Evolutionary conservation across 2,329 filamentous ascomycete genomes (phyloP), one percentile per base, ranked within the genome.

Genomic region (Raffaelea albimanens): DNA sequence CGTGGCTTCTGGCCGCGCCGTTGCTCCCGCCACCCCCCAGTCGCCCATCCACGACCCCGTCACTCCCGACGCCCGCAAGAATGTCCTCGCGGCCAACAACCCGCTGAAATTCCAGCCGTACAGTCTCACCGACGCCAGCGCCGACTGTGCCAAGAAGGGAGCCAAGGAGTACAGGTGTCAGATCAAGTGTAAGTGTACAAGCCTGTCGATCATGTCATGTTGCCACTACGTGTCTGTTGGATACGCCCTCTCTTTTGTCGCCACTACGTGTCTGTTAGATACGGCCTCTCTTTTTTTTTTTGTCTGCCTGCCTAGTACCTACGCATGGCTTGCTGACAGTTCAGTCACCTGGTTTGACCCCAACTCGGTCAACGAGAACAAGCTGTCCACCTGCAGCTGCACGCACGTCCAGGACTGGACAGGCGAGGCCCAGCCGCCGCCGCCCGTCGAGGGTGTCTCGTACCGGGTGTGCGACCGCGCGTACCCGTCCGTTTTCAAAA

Each of bases 321-420:
- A 10, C 34, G 2, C 18, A 13, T 19, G 44, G n/a, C 18, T 48
- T 16, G 25, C 20, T 19, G 5, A 20, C 16, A 20, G 7, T 5
- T 40, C 22, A 61, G 58, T 59, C 49, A 40, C 55, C 40, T 59
- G 57, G 58, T 54, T 53, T 40, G 59, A 61, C 49, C 59, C 58
- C 33, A 61, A 61, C 52, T 59, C 59, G 3, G 57, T 57, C 38
- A 43, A 40, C 21, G 50, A 60, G 40, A 61, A 61, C 54, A 52
- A 54, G 16, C 50, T 58, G 20, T 53, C 55, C 0, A 52, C 53
- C 2, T 55, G 54, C 49, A 19, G n/a, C 20, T 61, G 59, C 48
- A 29, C 47, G 23, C 55, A 52, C 16, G 36, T 46, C 7, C 59
- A 57, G 56, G 10, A 36, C 14, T 60, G 58, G 58, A 56, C 59